Evolutionary conservation across 495 filamentous ascomycete genomes (phyloP), one percentile per base, ranked within the genome.

Genomic region (Xylona heveae): DNA sequence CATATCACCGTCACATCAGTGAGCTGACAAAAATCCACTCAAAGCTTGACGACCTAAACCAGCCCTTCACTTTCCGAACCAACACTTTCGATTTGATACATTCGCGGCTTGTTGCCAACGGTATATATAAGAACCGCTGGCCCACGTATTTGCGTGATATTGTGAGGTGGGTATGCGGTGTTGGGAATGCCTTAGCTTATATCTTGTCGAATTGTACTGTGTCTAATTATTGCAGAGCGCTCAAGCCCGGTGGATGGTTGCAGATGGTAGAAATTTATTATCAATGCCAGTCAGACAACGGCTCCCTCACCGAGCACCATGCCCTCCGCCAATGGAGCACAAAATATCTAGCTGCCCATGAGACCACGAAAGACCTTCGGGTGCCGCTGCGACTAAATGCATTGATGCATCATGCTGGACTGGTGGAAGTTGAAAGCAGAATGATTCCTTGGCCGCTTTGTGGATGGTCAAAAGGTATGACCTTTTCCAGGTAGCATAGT

Each of bases 61-160:
- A 64, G 40, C 57, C 62, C 8, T 80, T 83, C 41, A 79, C 77
- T 5, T 88, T 82, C 41, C 58, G 62, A 22, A 53, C 64, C 17
- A 77, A 79, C 38, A 57, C 74, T 35, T 97, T 92, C 61, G 80
- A 94, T 43, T 64, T 97, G 32, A 72, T 97, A 34, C 78, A 97
- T 43, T 93, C 82, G 33, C 62, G 74, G 40, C 64, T 85, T 50
- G 69, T 94, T 40, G 64, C 68, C 19, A 57, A 69, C 30, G 88
- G 83, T 6, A 80, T 97, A 39, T 65, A 90, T 38, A 54, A 58
- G 36, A 53, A 59, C 38, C 59, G 80, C 52, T 97, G 88, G 88
- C 49, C 55, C 36, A 61, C 66, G 12, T 94, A 94, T 55, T 49
- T 92, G 37, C 55, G 57, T 37, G 88, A 94, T 42, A 76, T 93